Conservation (phyloP, 73 alveolate species). For the Paraurostyla sp. region DNA sequence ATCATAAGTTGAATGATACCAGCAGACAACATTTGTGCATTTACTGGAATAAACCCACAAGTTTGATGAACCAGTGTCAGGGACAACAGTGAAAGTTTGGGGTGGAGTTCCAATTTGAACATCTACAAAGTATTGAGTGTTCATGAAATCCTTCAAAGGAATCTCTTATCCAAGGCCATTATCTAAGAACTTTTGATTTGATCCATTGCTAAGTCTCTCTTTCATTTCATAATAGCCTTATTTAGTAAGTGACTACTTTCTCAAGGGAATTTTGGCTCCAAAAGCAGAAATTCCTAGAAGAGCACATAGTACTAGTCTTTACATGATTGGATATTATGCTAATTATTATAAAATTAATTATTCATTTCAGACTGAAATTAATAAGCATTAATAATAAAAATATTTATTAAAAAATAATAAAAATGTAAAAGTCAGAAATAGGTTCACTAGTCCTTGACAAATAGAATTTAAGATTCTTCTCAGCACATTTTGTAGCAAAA, state of each 20-base stretch:
- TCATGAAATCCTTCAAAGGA: conserved; percentile 76
- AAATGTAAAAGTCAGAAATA: background rate
- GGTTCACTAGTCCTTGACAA: conserved; percentile 8
- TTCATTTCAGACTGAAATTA: too few species aligned
- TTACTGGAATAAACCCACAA: conserved; percentile 81
- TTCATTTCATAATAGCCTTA: background rate
- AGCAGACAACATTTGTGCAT: conserved; percentile 71
- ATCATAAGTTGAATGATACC: conserved; percentile 63
- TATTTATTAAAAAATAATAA: too few species aligned
- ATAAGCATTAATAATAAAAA: too few species aligned
- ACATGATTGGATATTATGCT: background rate
- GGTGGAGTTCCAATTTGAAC: conserved; percentile 80
- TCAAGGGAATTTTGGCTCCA: conserved; percentile 14
- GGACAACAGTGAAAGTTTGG: conserved; percentile 73
- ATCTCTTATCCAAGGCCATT: background rate
- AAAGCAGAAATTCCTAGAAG: background rate
- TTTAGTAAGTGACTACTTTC: background rate
- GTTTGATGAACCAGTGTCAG: conserved; percentile 85
- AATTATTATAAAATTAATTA: background rate
- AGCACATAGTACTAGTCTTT: background rate
- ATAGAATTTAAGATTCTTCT: conserved; percentile 27
- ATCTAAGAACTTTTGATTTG: background rate
- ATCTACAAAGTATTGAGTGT: conserved; percentile 85
- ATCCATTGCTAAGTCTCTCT: conserved; percentile 1
- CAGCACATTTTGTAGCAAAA: conserved; percentile 53